phyloP scores from a whole-genome alignment of 1,284 basidiomycete species.

The Vanrija humicola region DNA sequence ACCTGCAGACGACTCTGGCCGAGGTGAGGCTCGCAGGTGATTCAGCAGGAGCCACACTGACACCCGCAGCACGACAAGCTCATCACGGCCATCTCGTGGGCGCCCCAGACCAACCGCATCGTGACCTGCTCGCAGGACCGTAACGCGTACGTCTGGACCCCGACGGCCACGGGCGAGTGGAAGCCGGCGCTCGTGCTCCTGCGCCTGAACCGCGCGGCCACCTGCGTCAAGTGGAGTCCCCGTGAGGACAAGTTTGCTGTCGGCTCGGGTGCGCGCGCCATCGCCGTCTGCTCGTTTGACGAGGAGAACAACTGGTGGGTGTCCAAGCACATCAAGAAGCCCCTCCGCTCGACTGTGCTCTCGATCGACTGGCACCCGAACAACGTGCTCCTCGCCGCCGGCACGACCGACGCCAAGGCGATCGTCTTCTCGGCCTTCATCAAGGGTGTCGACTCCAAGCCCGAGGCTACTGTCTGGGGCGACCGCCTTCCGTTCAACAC shows the following conservation, averaged over 20 bases:
- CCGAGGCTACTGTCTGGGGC: slow-evolving; percentile 88
- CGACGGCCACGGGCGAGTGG: slow-evolving; percentile 72
- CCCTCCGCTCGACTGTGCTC: slow-evolving; percentile 86
- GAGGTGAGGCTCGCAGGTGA: slow-evolving; percentile 60
- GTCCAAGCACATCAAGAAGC: slow-evolving; percentile 95
- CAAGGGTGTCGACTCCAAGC: slow-evolving; percentile 97
- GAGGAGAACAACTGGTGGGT: slow-evolving; percentile 99
- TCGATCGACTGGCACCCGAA: slow-evolving; percentile 97
- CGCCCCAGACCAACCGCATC: slow-evolving; percentile 90
- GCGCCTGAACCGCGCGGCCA: slow-evolving; percentile 92
- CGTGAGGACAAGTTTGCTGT: slow-evolving; percentile 99
- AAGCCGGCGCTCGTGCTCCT: slow-evolving; percentile 96
- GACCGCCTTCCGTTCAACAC: slow-evolving; percentile 97
- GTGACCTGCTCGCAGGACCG: slow-evolving; percentile 98
- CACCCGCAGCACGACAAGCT: slow-evolving; percentile 85
- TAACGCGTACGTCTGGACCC: slow-evolving; percentile 98
- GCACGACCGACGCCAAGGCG: slow-evolving; percentile 91
- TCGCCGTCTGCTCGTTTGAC: slow-evolving; percentile 92
- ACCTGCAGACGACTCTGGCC: slow-evolving; percentile 69
- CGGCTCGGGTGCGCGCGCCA: slow-evolving; percentile 88
- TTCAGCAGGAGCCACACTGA: not conserved
- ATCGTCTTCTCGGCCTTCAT: slow-evolving; percentile 98
- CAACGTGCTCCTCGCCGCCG: slow-evolving; percentile 90
- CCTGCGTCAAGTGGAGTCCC: slow-evolving; percentile 92
- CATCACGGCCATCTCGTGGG: slow-evolving; percentile 99